Evolutionary conservation across 106 monocot species (phyloP).

Genomic region (Platanthera zijinensis): DNA sequence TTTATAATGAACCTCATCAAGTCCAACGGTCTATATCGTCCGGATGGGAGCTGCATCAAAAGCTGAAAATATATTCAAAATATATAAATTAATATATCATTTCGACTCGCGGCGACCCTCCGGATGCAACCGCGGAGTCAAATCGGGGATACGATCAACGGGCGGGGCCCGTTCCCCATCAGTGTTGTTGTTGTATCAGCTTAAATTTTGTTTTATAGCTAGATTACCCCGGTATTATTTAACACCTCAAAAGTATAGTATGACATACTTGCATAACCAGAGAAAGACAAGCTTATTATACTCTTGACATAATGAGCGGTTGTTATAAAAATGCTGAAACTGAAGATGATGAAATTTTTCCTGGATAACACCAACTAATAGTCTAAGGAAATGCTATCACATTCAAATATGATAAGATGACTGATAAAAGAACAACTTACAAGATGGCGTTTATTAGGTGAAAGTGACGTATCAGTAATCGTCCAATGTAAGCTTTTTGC

Average conservation of each 20-base stretch:
- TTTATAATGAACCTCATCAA: too few relatives aligned
- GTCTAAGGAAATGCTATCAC: not conserved
- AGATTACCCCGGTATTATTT: not conserved
- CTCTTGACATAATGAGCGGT: not conserved
- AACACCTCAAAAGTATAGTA: not conserved
- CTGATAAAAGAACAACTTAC: conserved; percentile 23
- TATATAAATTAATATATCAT: too few relatives aligned
- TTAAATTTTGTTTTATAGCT: too few relatives aligned
- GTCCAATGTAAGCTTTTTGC: conserved; percentile 51
- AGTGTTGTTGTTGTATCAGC: too few relatives aligned
- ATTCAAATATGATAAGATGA: not conserved
- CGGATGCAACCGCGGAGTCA: too few relatives aligned
- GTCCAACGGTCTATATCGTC: too few relatives aligned
- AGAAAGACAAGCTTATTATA: not conserved
- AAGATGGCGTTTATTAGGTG: conserved; percentile 45
- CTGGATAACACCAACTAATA: not conserved
- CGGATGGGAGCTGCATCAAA: too few relatives aligned
- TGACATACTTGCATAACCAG: not conserved
- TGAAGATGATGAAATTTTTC: not conserved
- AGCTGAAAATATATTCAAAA: too few relatives aligned
- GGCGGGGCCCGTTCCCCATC: too few relatives aligned
- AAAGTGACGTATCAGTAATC: conserved; percentile 57
- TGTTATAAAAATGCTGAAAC: not conserved
- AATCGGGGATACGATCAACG: too few relatives aligned
- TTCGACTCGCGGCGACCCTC: too few relatives aligned